These are phyloP conservation scores for Echria macrotheca DNA, from an alignment of 495 filamentous ascomycete genomes.

Conservation along the genomic window DNA sequence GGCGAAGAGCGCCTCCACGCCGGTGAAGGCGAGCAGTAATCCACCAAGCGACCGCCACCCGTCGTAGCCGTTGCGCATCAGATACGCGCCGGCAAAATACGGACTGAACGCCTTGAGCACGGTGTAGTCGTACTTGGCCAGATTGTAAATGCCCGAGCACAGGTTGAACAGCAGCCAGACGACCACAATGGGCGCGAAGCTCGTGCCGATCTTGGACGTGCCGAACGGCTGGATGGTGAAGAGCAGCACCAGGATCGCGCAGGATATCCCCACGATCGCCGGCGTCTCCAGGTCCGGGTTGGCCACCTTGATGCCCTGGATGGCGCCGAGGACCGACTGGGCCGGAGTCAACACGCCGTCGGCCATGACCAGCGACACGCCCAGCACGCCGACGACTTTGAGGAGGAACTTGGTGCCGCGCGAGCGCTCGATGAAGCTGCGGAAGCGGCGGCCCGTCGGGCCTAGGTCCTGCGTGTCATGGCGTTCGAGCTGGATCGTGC, in stretches of 20 bases:
- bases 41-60: constrained; percentile 67
- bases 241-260: constrained; percentile 62
- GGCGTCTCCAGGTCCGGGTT: constrained; percentile 38
- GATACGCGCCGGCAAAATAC: constrained; percentile 55
- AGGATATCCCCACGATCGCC: constrained; percentile 62
- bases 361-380: constrained; percentile 61
- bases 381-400: constrained; percentile 62
- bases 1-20: constrained; percentile 69
- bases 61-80: constrained; percentile 53
- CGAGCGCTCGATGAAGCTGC: constrained; percentile 54
- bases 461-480: constrained; percentile 50
- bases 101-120: constrained; percentile 72
- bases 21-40: constrained; percentile 64
- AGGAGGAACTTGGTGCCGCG: constrained; percentile 44
- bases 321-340: constrained; percentile 63
- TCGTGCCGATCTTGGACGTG: constrained; percentile 53
- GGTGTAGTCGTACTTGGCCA: constrained; percentile 53
- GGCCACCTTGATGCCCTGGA: constrained; percentile 57
- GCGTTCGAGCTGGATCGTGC: constrained; percentile 52
- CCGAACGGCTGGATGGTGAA: constrained; percentile 69
- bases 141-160: constrained; percentile 63
- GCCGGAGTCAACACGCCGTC: constrained; percentile 67
- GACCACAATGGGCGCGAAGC: constrained; percentile 70
- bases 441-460: constrained; percentile 43
- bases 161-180: constrained; percentile 68